Evolutionary conservation across 495 filamentous ascomycete species (phyloP).

Genomic region (Tuber calosporum): DNA sequence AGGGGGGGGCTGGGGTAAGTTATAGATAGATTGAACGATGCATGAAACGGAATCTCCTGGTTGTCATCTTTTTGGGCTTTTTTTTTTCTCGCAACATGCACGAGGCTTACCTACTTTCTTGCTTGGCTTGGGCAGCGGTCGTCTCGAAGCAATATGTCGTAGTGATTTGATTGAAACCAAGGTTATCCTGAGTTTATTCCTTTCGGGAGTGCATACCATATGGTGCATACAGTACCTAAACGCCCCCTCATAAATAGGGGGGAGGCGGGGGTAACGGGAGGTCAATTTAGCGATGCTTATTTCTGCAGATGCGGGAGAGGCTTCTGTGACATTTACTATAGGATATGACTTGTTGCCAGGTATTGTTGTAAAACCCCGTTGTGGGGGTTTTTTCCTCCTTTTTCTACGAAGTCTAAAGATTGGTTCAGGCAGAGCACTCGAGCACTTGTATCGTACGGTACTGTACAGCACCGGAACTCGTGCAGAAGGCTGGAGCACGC

Average conservation of each 20-base stretch:
- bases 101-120: neutral
- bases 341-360: neutral
- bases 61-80: neutral
- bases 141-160: neutral
- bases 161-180: neutral
- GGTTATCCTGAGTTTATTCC: neutral
- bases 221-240: neutral
- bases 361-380: neutral
- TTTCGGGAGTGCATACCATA: neutral
- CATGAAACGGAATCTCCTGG: neutral
- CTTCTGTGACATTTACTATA: neutral
- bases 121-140: neutral
- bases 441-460: no score
- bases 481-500: no score
- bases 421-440: no score
- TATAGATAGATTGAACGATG: neutral
- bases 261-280: neutral
- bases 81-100: neutral
- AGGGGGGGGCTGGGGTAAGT: neutral
- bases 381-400: no score
- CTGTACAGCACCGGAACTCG: no score
- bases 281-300: neutral
- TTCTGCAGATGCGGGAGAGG: neutral
- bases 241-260: neutral
- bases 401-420: no score